phyloP scores from a whole-genome alignment of 129 eudicot genomes.

The Cynara cardunculus region DNA sequence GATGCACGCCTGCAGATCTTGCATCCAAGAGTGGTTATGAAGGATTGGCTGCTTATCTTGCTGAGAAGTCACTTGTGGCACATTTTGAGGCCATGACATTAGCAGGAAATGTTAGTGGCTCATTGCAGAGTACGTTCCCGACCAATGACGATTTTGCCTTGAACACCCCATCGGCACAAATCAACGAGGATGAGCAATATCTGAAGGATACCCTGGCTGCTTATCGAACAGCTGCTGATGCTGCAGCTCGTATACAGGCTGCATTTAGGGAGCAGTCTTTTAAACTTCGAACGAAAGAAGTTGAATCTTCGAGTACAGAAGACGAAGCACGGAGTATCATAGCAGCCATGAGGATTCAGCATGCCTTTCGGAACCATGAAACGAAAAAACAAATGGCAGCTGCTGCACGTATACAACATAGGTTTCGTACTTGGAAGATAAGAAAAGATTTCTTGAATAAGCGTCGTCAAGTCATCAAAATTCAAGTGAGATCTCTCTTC shows the following conservation, averaged over 20 bases:
- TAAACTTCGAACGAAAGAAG: conserved; percentile 50
- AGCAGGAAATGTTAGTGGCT: conserved; percentile 91
- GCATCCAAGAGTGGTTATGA: conserved; percentile 78
- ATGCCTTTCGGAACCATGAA: conserved; percentile 83
- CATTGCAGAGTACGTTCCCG: conserved; percentile 52
- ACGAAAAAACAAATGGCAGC: conserved; percentile 65
- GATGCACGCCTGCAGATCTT: conserved; percentile 82
- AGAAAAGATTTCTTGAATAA: conserved; percentile 70
- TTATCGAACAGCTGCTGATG: conserved; percentile 97
- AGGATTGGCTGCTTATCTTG: conserved; percentile 89
- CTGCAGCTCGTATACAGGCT: conserved; percentile 96
- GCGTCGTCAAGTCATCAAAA: conserved; percentile 77
- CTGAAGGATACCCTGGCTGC: conserved; percentile 88
- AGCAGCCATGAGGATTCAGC: conserved; percentile 98
- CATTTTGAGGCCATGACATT: conserved; percentile 87
- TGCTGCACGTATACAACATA: conserved; percentile 80
- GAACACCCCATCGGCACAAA: conserved; percentile 16
- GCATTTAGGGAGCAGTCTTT: conserved; percentile 82
- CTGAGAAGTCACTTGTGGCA: conserved; percentile 82
- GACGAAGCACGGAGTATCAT: conserved; percentile 75
- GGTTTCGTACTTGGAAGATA: conserved; percentile 91
- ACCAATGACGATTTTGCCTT: conserved; percentile 25
- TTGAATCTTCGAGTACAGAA: conserved; percentile 59
- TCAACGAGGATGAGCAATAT: conserved; percentile 65
- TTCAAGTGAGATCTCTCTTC: conserved; percentile 61